Conservation (phyloP, 2,329 filamentous ascomycete species). For the Colletotrichum lupini region DNA sequence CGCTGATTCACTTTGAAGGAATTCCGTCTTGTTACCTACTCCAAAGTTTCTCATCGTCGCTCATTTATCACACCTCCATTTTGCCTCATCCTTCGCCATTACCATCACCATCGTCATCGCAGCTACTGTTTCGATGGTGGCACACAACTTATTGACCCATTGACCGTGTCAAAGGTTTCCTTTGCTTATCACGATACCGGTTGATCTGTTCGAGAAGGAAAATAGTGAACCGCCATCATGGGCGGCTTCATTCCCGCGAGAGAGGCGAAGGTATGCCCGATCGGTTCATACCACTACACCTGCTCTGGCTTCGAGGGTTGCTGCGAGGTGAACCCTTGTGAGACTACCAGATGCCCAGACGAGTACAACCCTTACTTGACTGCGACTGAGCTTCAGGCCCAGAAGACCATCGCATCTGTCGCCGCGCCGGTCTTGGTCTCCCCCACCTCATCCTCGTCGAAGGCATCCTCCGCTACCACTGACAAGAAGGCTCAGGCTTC, state of each 20-base stretch:
- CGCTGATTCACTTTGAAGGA: background rate
- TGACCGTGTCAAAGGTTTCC: background rate
- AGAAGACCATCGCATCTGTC: slow-evolving; percentile 20
- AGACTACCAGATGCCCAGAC: slow-evolving; percentile 44
- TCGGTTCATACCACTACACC: slow-evolving; percentile 48
- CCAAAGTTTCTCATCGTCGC: background rate
- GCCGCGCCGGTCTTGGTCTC: slow-evolving; percentile 23
- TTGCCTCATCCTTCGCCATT: background rate
- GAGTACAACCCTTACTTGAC: background rate
- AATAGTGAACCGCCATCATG: slow-evolving; percentile 11
- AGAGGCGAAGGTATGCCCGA: background rate
- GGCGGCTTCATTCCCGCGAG: slow-evolving; percentile 1
- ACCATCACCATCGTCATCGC: background rate
- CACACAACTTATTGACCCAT: background rate
- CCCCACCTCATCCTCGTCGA: background rate
- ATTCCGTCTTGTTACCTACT: background rate
- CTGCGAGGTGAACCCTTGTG: slow-evolving; percentile 57
- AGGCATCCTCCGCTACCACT: background rate
- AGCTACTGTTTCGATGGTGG: background rate
- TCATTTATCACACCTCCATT: background rate
- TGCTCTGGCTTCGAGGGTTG: slow-evolving; percentile 54
- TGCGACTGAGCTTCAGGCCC: background rate
- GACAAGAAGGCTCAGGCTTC: background rate
- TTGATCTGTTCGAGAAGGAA: background rate
- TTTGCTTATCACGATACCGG: background rate